phyloP scores from a whole-genome alignment of 352 stramenopile genomes.

The Globisporangium middletonii region DNA sequence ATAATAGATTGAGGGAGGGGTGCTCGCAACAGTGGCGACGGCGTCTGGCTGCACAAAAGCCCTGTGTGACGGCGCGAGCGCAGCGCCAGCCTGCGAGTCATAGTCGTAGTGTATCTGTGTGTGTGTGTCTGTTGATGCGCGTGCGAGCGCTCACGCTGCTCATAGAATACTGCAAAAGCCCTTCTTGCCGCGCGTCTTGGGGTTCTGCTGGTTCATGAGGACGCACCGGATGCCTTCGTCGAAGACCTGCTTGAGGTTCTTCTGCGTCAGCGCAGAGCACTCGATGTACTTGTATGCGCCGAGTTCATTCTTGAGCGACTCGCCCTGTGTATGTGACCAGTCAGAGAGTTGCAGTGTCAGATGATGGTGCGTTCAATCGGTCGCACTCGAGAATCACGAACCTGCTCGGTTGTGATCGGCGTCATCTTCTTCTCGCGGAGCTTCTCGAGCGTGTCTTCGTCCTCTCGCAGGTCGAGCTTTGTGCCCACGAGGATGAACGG shows the following conservation, averaged over 20 bases:
- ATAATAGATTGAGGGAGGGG: too few species aligned
- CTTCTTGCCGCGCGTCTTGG: constrained; percentile 36
- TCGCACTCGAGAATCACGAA: constrained; percentile 20
- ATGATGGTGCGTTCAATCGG: too few species aligned
- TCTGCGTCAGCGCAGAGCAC: constrained; percentile 91
- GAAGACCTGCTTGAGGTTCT: constrained; percentile 93
- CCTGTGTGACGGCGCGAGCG: too few species aligned
- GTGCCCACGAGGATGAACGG: constrained; percentile 95
- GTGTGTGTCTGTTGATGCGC: too few species aligned
- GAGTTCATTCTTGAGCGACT: constrained; percentile 86
- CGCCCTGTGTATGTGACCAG: constrained; percentile 40
- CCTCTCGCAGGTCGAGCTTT: constrained; percentile 92
- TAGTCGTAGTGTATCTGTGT: not conserved
- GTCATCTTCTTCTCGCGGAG: constrained; percentile 81
- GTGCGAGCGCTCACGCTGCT: not conserved
- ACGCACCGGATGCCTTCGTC: constrained; percentile 91
- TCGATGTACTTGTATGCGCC: constrained; percentile 91
- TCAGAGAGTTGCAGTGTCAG: too few species aligned
- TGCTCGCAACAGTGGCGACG: too few species aligned
- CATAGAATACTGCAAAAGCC: constrained; percentile 73
- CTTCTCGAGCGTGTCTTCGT: constrained; percentile 87
- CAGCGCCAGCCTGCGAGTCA: not conserved
- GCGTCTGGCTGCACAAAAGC: too few species aligned
- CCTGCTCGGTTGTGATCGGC: constrained; percentile 68
- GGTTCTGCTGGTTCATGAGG: constrained; percentile 72